Evolutionary conservation across 2,329 filamentous ascomycete species (phyloP).

Genomic region (Aspergillus pseudoterreus): DNA sequence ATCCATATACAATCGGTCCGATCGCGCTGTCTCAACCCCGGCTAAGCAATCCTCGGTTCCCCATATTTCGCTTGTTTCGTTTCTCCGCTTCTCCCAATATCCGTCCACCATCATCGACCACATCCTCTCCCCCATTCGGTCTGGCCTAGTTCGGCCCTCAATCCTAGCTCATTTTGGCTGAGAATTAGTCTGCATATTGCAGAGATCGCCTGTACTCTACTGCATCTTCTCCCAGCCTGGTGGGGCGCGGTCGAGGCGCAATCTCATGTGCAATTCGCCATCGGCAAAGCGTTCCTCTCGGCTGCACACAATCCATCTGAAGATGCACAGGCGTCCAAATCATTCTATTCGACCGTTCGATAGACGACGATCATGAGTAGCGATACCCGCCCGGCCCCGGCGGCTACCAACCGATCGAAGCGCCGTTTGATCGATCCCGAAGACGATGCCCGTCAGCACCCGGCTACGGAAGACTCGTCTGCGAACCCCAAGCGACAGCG

Average conservation of each 20-base stretch:
- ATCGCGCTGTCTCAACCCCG: background rate
- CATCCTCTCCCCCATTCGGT: conserved; percentile 1
- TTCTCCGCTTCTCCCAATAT: conserved; percentile 16
- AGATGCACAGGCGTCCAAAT: conserved; percentile 27
- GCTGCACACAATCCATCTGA: conserved; percentile 13
- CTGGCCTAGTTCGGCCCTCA: background rate
- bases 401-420: conserved; percentile 28
- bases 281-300: conserved; percentile 30
- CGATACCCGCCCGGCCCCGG: conserved; percentile 29
- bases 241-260: conserved; percentile 6
- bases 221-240: background rate
- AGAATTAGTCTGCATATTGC: background rate
- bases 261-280: conserved; percentile 12
- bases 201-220: background rate
- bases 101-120: conserved; percentile 1
- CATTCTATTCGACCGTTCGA: conserved; percentile 22
- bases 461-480: conserved; percentile 23
- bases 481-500: conserved; percentile 56
- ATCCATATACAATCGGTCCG: background rate
- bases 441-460: conserved; percentile 26
- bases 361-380: conserved; percentile 29
- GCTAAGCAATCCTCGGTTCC: conserved; percentile 17
- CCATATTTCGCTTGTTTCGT: conserved; percentile 14
- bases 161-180: background rate
- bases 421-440: conserved; percentile 27